These are phyloP conservation scores for Zygosaccharomyces pseudobailii DNA, from an alignment of 1,139 yeast species.

Conservation along the genomic window DNA sequence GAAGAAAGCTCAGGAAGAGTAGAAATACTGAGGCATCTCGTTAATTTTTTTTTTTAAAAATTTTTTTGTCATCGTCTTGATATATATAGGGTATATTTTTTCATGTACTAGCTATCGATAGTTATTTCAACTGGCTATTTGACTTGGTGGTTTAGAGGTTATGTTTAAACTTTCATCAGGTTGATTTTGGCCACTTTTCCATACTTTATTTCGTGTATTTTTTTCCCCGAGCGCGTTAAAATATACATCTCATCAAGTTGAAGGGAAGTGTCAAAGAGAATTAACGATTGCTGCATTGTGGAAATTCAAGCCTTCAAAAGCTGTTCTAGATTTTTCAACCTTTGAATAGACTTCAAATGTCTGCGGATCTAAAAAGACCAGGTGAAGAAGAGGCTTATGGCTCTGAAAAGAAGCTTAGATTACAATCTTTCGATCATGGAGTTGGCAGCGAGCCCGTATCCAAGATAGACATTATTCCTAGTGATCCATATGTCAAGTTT, in stretches of 20 bases:
- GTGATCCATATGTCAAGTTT: slow-evolving; percentile 27
- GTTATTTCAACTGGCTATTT: too few species aligned
- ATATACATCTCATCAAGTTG: background rate
- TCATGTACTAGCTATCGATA: too few species aligned
- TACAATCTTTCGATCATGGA: slow-evolving; percentile 31
- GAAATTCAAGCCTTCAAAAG: background rate
- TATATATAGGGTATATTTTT: too few species aligned
- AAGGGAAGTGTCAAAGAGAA: background rate
- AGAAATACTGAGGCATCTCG: too few species aligned
- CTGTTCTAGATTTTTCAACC: background rate
- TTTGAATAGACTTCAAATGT: background rate
- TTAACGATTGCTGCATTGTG: background rate
- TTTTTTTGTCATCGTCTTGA: too few species aligned
- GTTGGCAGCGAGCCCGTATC: slow-evolving; percentile 35
- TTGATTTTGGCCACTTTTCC: too few species aligned
- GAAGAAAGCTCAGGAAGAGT: too few species aligned
- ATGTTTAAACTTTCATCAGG: too few species aligned
- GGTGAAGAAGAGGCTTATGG: slow-evolving; percentile 22
- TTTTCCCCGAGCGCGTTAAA: background rate
- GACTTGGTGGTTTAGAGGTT: too few species aligned
- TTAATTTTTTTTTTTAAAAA: too few species aligned
- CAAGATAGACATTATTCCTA: slow-evolving; percentile 32
- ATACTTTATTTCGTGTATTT: background rate
- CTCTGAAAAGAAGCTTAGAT: slow-evolving; percentile 27
- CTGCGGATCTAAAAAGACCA: slow-evolving; percentile 21